Base-by-base conservation (phyloP, 2,329 filamentous ascomycete species). In the Cercospora canescens region DNA sequence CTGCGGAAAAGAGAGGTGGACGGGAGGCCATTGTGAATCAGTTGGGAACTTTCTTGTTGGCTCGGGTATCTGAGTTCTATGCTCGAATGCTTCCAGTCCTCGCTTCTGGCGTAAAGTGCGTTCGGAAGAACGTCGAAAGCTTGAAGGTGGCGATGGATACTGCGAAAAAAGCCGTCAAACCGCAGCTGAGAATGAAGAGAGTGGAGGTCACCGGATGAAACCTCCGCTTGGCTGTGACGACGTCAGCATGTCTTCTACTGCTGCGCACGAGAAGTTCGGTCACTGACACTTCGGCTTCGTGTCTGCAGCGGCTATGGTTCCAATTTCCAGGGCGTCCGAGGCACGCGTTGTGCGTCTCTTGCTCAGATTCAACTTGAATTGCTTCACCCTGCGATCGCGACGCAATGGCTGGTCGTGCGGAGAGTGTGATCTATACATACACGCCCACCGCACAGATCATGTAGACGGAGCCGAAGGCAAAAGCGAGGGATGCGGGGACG, bases 381-480 rank as follows among this genome's bases (percentile, higher is more conserved):
- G 60, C 48, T 56, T 62, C n/a, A 28, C 60, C 28, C 60, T 62
- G 18, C 48, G 60, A 35, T 56, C 32, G 48, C 60, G 50, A 11
- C 28, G 60, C 12, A 39, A 34, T 26, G 60, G 55, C 55, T 48
- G 28, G 24, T 64, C 54, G 52, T 62, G 45, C 14, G 65, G 63
- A n/a, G 64, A 64, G 48, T 61, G 60, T 26, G 63, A 63, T 65
- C 81, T 88, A 99, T 80, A 99, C 93, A 89, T 99, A 98, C 77
- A 99, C 95, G 79, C 95, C 95, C 78, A 95, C 95, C 67, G 94
- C 95, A 82, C 95, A 99, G 82, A 99, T 98, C 91, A 97, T 97
- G 82, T 95, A 97, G 54, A 99, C 93, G 59, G 94, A 90, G 74
- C 95, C 95, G 80, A 97, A 91, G 59, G 94, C 94, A 82, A 97